Conservation (phyloP, 176 grass and related monocot genomes). For the bread wheat (Triticum aestivum) region IWGSC_CS_RefSeq_v2.1 NC_057805.1:7330665-7331164, state of each 20-base stretch:
- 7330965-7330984: not conserved
- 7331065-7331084: not conserved
- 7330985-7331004: not conserved
- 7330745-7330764: not conserved
- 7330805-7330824: not conserved
- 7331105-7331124: constrained; percentile 28
- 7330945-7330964: not conserved
- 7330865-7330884: not conserved
- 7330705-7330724: not conserved
- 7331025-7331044: not conserved
- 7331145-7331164: constrained; percentile 20
- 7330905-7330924: not conserved
- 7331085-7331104: not conserved
- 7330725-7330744: not conserved
- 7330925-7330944: not conserved
- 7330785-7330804: not conserved
- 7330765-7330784: not conserved
- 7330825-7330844: not conserved
- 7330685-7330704: too few relatives aligned
- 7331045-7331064: not conserved
- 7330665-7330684: not conserved
- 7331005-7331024: not conserved
- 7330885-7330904: not conserved
- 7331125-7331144: constrained; percentile 9
- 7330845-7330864: not conserved